Evolutionary conservation across 176 grass and related monocot species (phyloP), one percentile per base, ranked within the genome.

Genomic region (Musa schizocarpa): DNA sequence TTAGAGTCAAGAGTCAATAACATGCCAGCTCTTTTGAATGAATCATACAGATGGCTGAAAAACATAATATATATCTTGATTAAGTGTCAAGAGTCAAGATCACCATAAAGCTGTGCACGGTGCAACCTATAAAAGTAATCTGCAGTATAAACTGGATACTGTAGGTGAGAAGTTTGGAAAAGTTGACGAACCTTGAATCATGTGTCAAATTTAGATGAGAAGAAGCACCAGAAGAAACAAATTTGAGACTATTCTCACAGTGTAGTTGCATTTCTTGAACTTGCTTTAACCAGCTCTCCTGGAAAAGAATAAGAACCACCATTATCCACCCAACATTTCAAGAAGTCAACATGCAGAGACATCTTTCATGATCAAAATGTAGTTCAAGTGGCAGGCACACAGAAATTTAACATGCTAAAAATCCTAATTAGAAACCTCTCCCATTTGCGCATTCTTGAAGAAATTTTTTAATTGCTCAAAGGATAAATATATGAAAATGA

Each of bases 171-270:
- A 34, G 12, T 21, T 70, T n/a, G 9, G 8, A 27, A 53, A 76
- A 69, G 1, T 14, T 65, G 50, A 23, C 63, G 76, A 24, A 82
- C 84, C 76, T 79, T 82, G 74, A 27, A 80, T 63, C 23, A 52
- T 65, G 22, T 65, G 57, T 14, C 20, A 69, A 27, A 27, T 64
- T 86, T 88, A 78, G 50, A 69, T 75, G 82, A 64, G 79, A 65
- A 63, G 61, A 63, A 65, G 10, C 62, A 65, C 62, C 68, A 11
- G 68, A 71, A 50, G 48, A 71, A 51, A 51, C 13, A 71, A 50
- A 52, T 56, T 51, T 71, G 17, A 71, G 68, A 10, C 68, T 48
- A 71, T 71, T 50, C 9, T 71, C 68, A 71, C 48, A 71, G 14
- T 50, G 48, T 11, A 71, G n/a, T 50, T 71, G 68, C 68, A 71